Base-by-base conservation (phyloP, 2,329 filamentous ascomycete genomes). In the Neopestalotiopsis clavispora region DNA sequence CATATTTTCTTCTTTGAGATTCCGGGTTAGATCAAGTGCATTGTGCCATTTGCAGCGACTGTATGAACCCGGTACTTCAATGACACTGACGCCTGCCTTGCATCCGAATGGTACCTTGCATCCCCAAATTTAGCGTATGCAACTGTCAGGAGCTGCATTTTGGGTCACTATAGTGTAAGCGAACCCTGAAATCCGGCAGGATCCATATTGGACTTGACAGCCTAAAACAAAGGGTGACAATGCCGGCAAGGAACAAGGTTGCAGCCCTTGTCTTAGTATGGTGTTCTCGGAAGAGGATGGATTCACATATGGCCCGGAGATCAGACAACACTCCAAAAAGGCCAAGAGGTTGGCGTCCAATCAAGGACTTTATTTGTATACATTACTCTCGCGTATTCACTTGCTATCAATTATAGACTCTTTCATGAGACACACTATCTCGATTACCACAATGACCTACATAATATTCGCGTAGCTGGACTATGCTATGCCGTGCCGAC, bases 1-100 rank as follows among this genome's bases (percentile, higher is more conserved):
- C 59, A 20, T 20, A 40, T 62, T 62, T 59, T 40, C 30, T 62
- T 23, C 32, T 62, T 40, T 34, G 17, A 40, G 59, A 62, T 62
- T 17, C 14, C 32, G 12, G 4, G 14, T 62, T 13, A 14, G 4
- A 20, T 40, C 20, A 4, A 10, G n/a, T 34, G 7, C 6, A 13
- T 12, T 7, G 5, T 20, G 30, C 10, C 28, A 34, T 20, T 4
- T 38, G 7, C 13, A 62, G 14, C 32, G 14, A 5, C 6, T 62
- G 17, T 5, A 9, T 9, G 12, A 52, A 52, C 45, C 45, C 45
- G 45, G n/a, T 52, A 52, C 7, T 52, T 17, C 13, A 61, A 34
- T 30, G 59, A 34, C 17, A 34, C 5, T 12, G 12, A n/a, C 20
- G 32, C 30, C n/a, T 13, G 14, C 14, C 30, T n/a, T 34, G 28